These are phyloP conservation scores for Cordyceps fumosorosea DNA, from an alignment of 2,329 filamentous ascomycete species.

Conservation along the genomic window DNA sequence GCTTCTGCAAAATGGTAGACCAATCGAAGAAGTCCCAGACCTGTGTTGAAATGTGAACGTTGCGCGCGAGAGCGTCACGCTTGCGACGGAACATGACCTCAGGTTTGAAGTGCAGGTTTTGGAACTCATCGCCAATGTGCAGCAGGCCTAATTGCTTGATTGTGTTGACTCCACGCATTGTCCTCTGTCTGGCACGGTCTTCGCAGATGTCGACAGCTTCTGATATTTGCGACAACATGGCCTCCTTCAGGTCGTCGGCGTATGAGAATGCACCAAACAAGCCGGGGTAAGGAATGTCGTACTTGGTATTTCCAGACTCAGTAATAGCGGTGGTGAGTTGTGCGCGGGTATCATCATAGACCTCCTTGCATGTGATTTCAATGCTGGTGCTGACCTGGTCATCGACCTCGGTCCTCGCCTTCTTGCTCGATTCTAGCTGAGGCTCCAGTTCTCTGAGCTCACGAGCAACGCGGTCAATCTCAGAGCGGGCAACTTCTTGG, in stretches of 20 bases:
- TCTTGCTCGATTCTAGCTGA: constrained; percentile 74
- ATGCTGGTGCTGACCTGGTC: constrained; percentile 77
- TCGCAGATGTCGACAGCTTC: constrained; percentile 74
- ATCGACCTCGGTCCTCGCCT: constrained; percentile 70
- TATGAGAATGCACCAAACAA: constrained; percentile 81
- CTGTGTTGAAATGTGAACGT: constrained; percentile 83
- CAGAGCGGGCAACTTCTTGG: constrained; percentile 74
- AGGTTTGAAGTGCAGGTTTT: constrained; percentile 78
- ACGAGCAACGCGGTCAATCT: constrained; percentile 73
- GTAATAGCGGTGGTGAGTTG: constrained; percentile 70
- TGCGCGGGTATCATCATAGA: constrained; percentile 77
- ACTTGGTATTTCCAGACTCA: constrained; percentile 67
- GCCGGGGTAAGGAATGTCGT: constrained; percentile 82
- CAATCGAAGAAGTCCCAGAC: constrained; percentile 91
- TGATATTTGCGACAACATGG: constrained; percentile 84
- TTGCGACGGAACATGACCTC: constrained; percentile 92
- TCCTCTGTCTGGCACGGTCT: constrained; percentile 72
- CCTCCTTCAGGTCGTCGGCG: constrained; percentile 84
- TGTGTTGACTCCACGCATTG: constrained; percentile 72
- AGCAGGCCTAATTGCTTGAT: constrained; percentile 85
- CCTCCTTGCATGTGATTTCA: constrained; percentile 75
- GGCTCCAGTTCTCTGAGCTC: constrained; percentile 82
- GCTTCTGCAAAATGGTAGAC: constrained; percentile 71
- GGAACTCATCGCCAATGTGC: constrained; percentile 82
- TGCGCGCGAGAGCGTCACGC: constrained; percentile 71